Base-by-base conservation (phyloP, 2,329 filamentous ascomycete genomes). In the Colletotrichum destructivum region DNA sequence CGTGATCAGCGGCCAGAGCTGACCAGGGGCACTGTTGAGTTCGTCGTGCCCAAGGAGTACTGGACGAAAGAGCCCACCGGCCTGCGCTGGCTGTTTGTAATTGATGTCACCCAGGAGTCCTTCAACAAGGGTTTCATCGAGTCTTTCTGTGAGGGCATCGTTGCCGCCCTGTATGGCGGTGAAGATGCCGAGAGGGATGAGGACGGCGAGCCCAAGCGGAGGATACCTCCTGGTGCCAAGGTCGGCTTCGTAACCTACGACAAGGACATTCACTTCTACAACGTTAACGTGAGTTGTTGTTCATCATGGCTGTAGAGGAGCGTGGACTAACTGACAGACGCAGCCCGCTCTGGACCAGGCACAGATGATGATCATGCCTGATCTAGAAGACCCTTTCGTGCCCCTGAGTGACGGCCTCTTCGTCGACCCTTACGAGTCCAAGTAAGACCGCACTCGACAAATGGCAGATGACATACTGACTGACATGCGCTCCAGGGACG, bases 331-430 rank as follows among this genome's bases (percentile, higher is more conserved):
- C 68, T 64, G 18, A 72, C 61, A 46, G 16, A 13, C 9, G 11
- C 31, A 94, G 91, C 83, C 94, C 47, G 88, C 88, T 51, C 86
- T 98, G 52, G 92, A 96, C 66, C 91, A 95, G 82, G 94, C 96
- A 12, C 96, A 99, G 79, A 98, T 99, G 94, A 90, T 99, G 86
- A 95, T 99, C 62, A 98, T 99, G 94, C 94, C 96, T 4, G 96
- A 99, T 79, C 89, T 99, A 60, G 95, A 98, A 77, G 96, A 99
- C 75, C 96, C 96, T 0, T 99, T 99, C 80, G 91, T 98, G 18
- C 95, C 96, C 3, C 86, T 99, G 21, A 94, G 93, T 74, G 93
- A 97, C 69, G 95, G 96, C 18, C 87, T 99, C 12, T 98, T 98
- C 80, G 96, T 98, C 18, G 96, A 99, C 81, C 95, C 96, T 2